Percentiles rank a stretch among this genome's conserved stretches.
These are phyloP conservation scores for Tolypocladium tropicale DNA, from an alignment of 2,329 filamentous ascomycete species.

Conservation along the genomic window DNA sequence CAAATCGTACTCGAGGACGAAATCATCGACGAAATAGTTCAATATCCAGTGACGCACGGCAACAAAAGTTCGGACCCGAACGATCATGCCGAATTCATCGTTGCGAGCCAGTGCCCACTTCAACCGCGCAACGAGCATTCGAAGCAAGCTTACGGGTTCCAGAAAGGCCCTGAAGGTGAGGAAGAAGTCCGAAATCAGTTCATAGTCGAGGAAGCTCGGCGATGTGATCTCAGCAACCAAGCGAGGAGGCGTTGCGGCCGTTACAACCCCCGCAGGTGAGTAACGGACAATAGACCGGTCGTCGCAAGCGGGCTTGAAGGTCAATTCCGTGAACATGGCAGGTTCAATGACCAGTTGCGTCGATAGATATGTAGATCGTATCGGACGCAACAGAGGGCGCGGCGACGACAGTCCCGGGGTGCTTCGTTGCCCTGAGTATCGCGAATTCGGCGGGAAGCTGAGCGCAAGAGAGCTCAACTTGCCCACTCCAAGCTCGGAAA, in stretches of 20 bases:
- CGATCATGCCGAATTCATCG: conserved; percentile 82
- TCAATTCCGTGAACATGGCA: conserved; percentile 72
- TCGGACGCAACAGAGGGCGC: conserved; percentile 27
- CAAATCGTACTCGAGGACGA: conserved; percentile 64
- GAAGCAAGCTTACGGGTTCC: conserved; percentile 63
- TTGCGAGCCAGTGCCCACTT: conserved; percentile 73
- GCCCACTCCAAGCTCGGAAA: conserved; percentile 17
- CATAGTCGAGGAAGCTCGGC: conserved; percentile 90
- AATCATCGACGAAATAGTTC: conserved; percentile 96
- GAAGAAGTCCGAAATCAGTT: conserved; percentile 95
- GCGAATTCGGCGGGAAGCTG: conserved; percentile 22
- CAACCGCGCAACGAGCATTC: conserved; percentile 75
- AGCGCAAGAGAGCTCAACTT: conserved; percentile 26
- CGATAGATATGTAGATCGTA: conserved; percentile 37
- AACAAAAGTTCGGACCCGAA: conserved; percentile 92
- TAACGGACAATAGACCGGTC: conserved; percentile 76
- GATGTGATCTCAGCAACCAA: conserved; percentile 96
- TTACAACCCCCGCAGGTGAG: conserved; percentile 62
- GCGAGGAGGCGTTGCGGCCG: conserved; percentile 80
- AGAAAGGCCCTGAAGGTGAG: conserved; percentile 88
- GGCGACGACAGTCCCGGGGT: conserved; percentile 22
- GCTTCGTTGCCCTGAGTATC: conserved; percentile 9
- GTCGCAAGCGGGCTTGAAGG: conserved; percentile 68
- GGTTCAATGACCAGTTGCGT: conserved; percentile 50
- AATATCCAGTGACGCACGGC: conserved; percentile 94